Percentiles rank a stretch among this genome's conserved stretches.
Conservation (phyloP, 306 rosid genomes). For the Fragaria vesca region DNA sequence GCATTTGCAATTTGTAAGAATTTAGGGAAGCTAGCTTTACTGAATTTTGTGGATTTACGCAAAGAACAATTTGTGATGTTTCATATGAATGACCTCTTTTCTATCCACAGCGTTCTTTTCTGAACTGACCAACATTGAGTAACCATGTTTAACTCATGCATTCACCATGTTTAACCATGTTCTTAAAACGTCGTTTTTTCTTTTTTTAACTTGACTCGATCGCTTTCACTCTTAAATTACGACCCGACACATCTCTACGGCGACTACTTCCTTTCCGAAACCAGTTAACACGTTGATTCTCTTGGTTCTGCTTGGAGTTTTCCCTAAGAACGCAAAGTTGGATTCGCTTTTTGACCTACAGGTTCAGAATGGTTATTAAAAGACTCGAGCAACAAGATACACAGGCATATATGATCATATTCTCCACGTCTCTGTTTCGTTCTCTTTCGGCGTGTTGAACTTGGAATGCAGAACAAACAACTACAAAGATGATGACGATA, state of each 20-base stretch:
- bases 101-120: background rate
- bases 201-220: no score
- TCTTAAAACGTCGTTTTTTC: no score
- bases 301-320: background rate
- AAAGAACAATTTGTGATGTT: background rate
- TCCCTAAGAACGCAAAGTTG: background rate
- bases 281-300: background rate
- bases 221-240: no score
- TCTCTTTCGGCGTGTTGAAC: background rate
- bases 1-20: no score
- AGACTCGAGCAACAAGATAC: background rate
- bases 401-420: background rate
- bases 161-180: no score
- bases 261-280: background rate
- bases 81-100: background rate
- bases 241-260: no score
- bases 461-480: background rate
- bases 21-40: background rate
- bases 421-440: conserved; percentile 7
- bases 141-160: no score
- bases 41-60: background rate
- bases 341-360: background rate
- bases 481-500: no score
- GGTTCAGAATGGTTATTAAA: background rate
- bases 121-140: no score